Percentiles rank a stretch among this genome's conserved stretches.
phyloP scores from a whole-genome alignment of 306 rosid species.

The Delonix regia region DNA sequence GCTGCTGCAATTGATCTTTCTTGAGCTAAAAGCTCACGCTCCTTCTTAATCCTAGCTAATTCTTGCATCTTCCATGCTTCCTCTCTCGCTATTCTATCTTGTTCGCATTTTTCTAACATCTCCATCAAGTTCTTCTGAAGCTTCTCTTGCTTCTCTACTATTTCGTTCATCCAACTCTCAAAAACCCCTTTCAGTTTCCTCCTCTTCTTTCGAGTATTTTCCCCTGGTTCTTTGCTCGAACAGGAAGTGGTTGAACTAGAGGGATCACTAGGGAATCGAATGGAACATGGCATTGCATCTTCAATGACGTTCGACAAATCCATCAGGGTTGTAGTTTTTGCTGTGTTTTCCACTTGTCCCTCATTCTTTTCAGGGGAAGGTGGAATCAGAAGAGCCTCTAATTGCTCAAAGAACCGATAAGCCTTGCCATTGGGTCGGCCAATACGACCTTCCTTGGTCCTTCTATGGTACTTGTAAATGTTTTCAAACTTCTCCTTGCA shows the following conservation, averaged over 20 bases:
- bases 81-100: slow-evolving; percentile 65
- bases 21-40: slow-evolving; percentile 61
- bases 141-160: slow-evolving; percentile 66
- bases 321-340: slow-evolving; percentile 3
- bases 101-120: slow-evolving; percentile 63
- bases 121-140: slow-evolving; percentile 72
- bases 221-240: slow-evolving; percentile 48
- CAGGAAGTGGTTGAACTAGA: slow-evolving; percentile 47
- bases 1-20: slow-evolving; percentile 78
- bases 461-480: slow-evolving; percentile 75
- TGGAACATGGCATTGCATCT: slow-evolving; percentile 60
- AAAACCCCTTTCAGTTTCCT: slow-evolving; percentile 54
- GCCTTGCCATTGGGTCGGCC: slow-evolving; percentile 53
- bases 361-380: slow-evolving; percentile 16
- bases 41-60: slow-evolving; percentile 61
- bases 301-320: slow-evolving; percentile 40
- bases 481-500: slow-evolving; percentile 93
- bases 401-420: slow-evolving; percentile 72
- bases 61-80: slow-evolving; percentile 79
- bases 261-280: slow-evolving; percentile 50
- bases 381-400: slow-evolving; percentile 48
- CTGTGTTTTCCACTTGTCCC: slow-evolving; percentile 28
- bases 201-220: slow-evolving; percentile 49
- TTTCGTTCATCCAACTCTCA: slow-evolving; percentile 67
- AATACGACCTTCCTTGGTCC: slow-evolving; percentile 62